phyloP scores from a whole-genome alignment of 1,139 yeast genomes.

The Candida sojae region DNA sequence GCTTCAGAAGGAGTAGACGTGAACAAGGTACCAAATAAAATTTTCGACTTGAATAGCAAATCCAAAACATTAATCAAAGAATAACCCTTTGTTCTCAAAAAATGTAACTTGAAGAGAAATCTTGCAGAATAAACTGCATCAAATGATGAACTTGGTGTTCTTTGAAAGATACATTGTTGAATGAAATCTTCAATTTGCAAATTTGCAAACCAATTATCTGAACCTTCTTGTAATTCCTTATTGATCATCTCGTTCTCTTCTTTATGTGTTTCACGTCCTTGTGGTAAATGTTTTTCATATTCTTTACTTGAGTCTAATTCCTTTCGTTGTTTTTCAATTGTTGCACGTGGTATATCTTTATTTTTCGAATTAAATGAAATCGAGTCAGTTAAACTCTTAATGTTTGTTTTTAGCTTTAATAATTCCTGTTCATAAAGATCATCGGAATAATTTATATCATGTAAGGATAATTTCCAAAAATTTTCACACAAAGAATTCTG shows the following conservation, averaged over 20 bases:
- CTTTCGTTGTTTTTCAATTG: conserved; percentile 27
- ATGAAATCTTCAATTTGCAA: conserved; percentile 35
- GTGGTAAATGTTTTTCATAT: conserved; percentile 25
- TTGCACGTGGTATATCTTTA: conserved; percentile 27
- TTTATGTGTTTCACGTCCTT: conserved; percentile 34
- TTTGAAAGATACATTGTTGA: conserved; percentile 71
- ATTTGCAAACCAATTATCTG: conserved; percentile 29
- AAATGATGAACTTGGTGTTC: conserved; percentile 76
- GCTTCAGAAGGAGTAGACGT: conserved; percentile 78
- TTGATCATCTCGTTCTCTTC: conserved; percentile 19
- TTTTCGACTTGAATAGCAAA: conserved; percentile 48
- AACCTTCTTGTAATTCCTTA: conserved; percentile 16
- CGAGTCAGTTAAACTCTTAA: conserved; percentile 33
- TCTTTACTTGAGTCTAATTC: conserved; percentile 31
- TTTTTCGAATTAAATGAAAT: conserved; percentile 29
- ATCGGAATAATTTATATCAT: conserved; percentile 65
- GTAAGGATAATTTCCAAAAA: conserved; percentile 78
- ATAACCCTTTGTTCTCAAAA: conserved; percentile 42
- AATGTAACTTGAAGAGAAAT: conserved; percentile 57
- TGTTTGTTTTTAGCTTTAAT: conserved; percentile 35
- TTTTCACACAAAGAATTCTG: conserved; percentile 44
- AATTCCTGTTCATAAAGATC: conserved; percentile 53
- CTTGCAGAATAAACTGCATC: conserved; percentile 78
- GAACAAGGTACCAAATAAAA: conserved; percentile 61
- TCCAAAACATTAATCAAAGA: conserved; percentile 48